Evolutionary conservation across 768 basidiomycete genomes (phyloP), one percentile per base, ranked within the genome.

Genomic region (Tylopilus subfusipes): DNA sequence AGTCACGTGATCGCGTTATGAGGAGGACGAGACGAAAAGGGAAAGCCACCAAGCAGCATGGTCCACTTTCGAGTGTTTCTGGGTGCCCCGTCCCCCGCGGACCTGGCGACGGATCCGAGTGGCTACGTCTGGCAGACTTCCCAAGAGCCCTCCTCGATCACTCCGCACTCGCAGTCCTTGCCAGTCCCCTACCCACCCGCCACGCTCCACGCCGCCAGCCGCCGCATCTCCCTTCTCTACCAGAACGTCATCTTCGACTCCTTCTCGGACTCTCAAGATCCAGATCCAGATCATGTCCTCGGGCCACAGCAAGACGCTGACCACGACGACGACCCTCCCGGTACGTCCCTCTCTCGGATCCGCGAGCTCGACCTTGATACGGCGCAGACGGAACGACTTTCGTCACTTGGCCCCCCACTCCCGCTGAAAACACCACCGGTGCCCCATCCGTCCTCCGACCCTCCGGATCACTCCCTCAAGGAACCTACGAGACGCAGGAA

Each of bases 191-290:
- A 82, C n/a, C 81, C 79, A 5, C 73, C 76, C 12, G 78, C 78
- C 19, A 84, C 83, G 0, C 65, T 88, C 39, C 84, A 86, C 58
- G 84, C 79, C 5, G 87, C 85, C 9, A 86, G 80, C 63, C 75
- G 75, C n/a, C 76, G 85, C 36, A 83, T 92, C 42, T 90, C 89
- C 1, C 53, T 80, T 48, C 68, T 89, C 22, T 91, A 91, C 61
- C 75, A 83, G 62, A 87, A 88, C 51, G 76, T 84, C 27, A 86
- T 88, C n/a, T 90, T 90, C 57, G 72, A 78, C 42, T 78, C 82
- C 16, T 56, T 42, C n/a, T 56, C 64, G 10, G 75, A 76, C 39
- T 52, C 52, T 10, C 71, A 69, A 19, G 68, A 70, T 7, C 21
- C 24, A 11, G 75, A 77, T 5, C 70, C 66, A 16, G 68, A 70